Percentiles rank a stretch among this genome's conserved stretches.
phyloP scores from a whole-genome alignment of 768 basidiomycete species.

The Rhodosporidiobolus sp. region DNA sequence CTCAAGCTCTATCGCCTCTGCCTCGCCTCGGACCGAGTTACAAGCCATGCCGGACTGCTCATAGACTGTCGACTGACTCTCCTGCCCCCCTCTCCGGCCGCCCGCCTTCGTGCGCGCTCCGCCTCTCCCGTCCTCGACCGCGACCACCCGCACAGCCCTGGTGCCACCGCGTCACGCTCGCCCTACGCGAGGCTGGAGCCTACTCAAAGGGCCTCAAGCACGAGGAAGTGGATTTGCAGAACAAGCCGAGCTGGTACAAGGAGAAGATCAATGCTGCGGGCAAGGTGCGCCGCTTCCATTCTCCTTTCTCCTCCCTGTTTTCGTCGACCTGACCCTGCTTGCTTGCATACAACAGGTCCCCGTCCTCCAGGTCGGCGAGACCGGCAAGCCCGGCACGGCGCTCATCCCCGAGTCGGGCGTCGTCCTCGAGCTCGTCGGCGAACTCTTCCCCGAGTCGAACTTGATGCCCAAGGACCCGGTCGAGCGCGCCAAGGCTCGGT shows the following conservation, averaged over 20 bases:
- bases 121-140: too few species aligned
- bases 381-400: neutral
- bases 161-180: conserved; percentile 28
- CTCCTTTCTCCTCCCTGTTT: too few species aligned
- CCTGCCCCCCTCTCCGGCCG: too few species aligned
- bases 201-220: conserved; percentile 7
- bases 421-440: conserved; percentile 26
- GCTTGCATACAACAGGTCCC: conserved; percentile 5
- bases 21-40: too few species aligned
- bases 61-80: too few species aligned
- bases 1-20: too few species aligned
- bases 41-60: too few species aligned
- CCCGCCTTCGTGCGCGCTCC: too few species aligned
- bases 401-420: conserved; percentile 28
- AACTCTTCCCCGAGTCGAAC: conserved; percentile 10
- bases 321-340: too few species aligned
- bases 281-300: neutral
- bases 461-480: conserved; percentile 6
- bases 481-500: conserved; percentile 16
- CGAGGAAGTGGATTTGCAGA: conserved; percentile 22
- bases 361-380: conserved; percentile 24
- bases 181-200: conserved; percentile 9
- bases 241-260: conserved; percentile 17
- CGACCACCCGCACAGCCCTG: conserved; percentile 9
- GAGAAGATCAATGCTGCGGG: conserved; percentile 21